These are phyloP conservation scores for Stylonectria norvegica DNA, from an alignment of 2,329 filamentous ascomycete species.

Conservation along the genomic window DNA sequence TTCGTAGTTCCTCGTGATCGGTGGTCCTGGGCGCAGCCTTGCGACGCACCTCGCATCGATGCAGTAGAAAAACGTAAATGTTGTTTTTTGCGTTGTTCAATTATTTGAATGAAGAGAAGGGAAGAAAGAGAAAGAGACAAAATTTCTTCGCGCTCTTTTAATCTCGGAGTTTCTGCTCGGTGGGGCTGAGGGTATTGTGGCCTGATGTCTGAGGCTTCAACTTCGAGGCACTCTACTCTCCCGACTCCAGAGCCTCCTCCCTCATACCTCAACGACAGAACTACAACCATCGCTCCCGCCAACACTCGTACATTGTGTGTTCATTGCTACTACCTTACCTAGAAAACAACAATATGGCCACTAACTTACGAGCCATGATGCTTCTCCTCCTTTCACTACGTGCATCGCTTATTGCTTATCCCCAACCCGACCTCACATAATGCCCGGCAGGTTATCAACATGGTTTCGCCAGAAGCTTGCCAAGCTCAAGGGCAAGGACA, in stretches of 20 bases:
- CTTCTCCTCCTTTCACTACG: too few relatives aligned
- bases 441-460: background rate
- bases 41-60: constrained; percentile 47
- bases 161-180: constrained; percentile 13
- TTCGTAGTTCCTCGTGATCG: constrained; percentile 46
- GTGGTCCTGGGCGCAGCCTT: constrained; percentile 45
- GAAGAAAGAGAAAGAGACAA: constrained; percentile 9
- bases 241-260: background rate
- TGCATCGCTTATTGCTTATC: too few relatives aligned
- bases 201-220: constrained; percentile 16
- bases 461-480: background rate
- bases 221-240: background rate
- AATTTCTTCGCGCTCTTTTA: constrained; percentile 18
- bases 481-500: background rate
- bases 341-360: too few relatives aligned
- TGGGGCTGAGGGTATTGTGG: constrained; percentile 20
- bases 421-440: too few relatives aligned
- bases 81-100: constrained; percentile 49
- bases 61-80: constrained; percentile 39
- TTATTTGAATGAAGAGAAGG: constrained; percentile 30
- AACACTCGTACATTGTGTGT: too few relatives aligned
- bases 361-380: too few relatives aligned
- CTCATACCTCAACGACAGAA: background rate
- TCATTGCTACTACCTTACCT: too few relatives aligned
- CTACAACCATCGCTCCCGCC: too few relatives aligned